Base-by-base conservation (phyloP, 2,329 filamentous ascomycete genomes). In the Ophiosphaerella herpotricha region DNA sequence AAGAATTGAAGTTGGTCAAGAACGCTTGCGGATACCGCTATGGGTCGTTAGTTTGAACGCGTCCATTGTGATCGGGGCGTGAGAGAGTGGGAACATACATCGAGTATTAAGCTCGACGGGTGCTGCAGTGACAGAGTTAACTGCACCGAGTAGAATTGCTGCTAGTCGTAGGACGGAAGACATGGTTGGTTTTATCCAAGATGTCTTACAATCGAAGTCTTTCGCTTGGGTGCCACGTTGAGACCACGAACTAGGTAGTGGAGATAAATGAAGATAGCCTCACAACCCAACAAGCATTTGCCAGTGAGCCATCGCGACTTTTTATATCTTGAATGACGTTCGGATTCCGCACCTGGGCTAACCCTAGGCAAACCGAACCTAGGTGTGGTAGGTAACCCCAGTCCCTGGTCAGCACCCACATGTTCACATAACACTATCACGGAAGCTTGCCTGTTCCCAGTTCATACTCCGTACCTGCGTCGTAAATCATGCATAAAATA, bases 1-100 rank as follows among this genome's bases (percentile, higher is more conserved):
- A 78, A 80, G 54, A 81, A 69, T 2, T 70, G 66, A 7, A 82
- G 67, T 36, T 77, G 66, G 13, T 68, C 60, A 33, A 80, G 64
- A 8, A 77, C 53, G 16, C 63, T 63, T n/a, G 69, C 42, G 0
- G 76, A 75, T 29, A 81, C 72, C 39, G 58, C 70, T 74, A 36
- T 40, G 49, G 12, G 50, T 43, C n/a, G 21, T 12, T 18, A 34
- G 24, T 18, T 38, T 13, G 43, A 43, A 35, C 26, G 33, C 18
- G 45, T 29, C 11, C 7, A 29, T 11, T 2, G 6, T 11, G 11
- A 29, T 29, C 2, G 39, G 1, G 7, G 8, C 7, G 21, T 31
- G 13, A 31, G 11, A 21, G 7, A 31, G 5, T 21, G 7, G 18
- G 8, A 14, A 46, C 50, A 23, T 64, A 71, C 67, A 66, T 66